A percentile compares a stretch with the other conserved stretches of the same genome.
Evolutionary conservation across 192 early-diverging fungal genomes (phyloP).

Genomic region (Coemansia reversa): DNA sequence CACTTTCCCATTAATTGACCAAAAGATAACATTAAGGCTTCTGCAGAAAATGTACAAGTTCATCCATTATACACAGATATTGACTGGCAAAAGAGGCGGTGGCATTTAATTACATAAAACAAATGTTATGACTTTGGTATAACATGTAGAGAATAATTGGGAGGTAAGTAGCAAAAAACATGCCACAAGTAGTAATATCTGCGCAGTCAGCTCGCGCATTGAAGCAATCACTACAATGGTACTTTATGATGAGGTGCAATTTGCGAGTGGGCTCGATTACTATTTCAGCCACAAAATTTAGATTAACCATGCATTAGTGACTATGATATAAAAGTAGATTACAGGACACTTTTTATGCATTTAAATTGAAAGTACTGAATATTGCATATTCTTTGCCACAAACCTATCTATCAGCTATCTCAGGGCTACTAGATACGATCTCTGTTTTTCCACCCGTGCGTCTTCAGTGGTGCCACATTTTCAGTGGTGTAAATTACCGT

Average conservation of each 20-base stretch:
- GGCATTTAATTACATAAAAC: background rate
- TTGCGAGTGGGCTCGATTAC: conserved; percentile 15
- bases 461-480: conserved; percentile 1
- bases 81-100: background rate
- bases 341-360: background rate
- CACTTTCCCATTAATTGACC: background rate
- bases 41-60: background rate
- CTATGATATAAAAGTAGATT: background rate
- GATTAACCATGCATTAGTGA: background rate
- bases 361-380: background rate
- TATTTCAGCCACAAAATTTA: conserved; percentile 8
- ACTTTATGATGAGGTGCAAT: background rate
- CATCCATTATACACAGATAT: background rate
- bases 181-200: background rate
- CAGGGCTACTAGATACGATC: background rate
- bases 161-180: background rate
- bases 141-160: background rate
- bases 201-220: background rate
- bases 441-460: background rate
- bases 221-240: background rate
- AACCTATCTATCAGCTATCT: background rate
- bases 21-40: background rate
- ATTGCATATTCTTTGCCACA: background rate
- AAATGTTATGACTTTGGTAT: background rate
- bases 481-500: background rate